phyloP scores from a whole-genome alignment of 75 land plant genomes.

The Pinus tabuliformis region DNA sequence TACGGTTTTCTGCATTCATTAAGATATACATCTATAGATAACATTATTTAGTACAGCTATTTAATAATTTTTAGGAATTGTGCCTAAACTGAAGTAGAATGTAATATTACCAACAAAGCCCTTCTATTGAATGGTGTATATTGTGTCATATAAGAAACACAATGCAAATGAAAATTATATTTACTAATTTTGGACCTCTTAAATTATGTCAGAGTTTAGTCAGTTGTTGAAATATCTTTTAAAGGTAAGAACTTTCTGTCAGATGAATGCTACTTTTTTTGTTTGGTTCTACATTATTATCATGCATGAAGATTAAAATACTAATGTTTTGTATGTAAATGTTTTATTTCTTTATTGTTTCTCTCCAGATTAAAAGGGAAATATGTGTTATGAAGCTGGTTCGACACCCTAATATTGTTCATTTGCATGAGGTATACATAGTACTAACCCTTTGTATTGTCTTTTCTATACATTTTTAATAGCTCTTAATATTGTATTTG shows the following conservation, averaged over 20 bases:
- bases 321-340: neutral
- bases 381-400: constrained; percentile 93
- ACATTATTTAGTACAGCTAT: too few relatives aligned
- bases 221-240: neutral
- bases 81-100: too few relatives aligned
- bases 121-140: too few relatives aligned
- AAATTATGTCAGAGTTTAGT: neutral
- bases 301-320: neutral
- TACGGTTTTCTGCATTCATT: too few relatives aligned
- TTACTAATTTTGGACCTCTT: neutral
- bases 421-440: constrained; percentile 69
- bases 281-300: neutral
- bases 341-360: neutral
- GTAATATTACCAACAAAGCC: too few relatives aligned
- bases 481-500: neutral
- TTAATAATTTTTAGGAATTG: too few relatives aligned
- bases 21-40: too few relatives aligned
- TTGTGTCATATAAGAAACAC: too few relatives aligned
- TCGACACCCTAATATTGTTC: constrained; percentile 86
- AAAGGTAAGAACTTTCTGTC: neutral
- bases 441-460: neutral
- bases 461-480: neutral
- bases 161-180: too few relatives aligned
- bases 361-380: constrained; percentile 78
- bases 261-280: neutral